These are phyloP conservation scores for Microthlaspi erraticum DNA, from an alignment of 345 rosid genomes.

Conservation along the genomic window DNA sequence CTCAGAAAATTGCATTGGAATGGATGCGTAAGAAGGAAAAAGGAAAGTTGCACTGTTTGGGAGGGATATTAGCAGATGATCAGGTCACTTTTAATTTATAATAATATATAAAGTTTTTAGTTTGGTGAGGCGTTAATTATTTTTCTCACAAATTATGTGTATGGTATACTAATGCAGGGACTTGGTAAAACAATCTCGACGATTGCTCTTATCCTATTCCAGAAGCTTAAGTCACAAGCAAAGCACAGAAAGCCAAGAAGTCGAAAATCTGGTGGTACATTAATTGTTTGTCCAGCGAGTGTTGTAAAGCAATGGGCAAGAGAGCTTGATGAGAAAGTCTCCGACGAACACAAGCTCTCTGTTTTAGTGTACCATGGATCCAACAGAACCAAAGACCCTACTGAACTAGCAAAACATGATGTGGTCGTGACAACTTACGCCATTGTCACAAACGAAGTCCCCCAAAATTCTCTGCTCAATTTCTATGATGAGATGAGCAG, in stretches of 20 bases:
- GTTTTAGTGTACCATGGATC: constrained; percentile 75
- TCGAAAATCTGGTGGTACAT: constrained; percentile 72
- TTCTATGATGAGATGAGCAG: constrained; percentile 57
- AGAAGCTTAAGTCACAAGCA: constrained; percentile 60
- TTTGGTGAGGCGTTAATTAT: background rate
- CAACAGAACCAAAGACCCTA: constrained; percentile 74
- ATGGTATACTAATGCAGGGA: constrained; percentile 58
- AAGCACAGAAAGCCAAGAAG: constrained; percentile 50
- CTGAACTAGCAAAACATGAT: constrained; percentile 70
- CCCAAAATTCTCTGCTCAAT: constrained; percentile 67
- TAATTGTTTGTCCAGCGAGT: constrained; percentile 93
- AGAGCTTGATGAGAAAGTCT: constrained; percentile 81
- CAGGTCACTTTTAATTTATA: constrained; percentile 54
- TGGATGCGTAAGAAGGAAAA: constrained; percentile 94
- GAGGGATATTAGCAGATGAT: constrained; percentile 95
- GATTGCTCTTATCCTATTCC: constrained; percentile 82
- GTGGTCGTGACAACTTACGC: constrained; percentile 88
- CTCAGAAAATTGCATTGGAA: constrained; percentile 87
- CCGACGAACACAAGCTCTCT: constrained; percentile 65
- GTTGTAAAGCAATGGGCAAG: constrained; percentile 88
- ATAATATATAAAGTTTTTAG: background rate
- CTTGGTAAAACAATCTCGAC: constrained; percentile 94
- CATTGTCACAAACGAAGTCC: constrained; percentile 83
- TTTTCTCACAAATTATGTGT: background rate
- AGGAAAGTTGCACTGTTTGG: constrained; percentile 71